A percentile compares a stretch with the other conserved stretches of the same genome.
Conservation (phyloP, 2,329 filamentous ascomycete genomes). For the Zymoseptoria brevis region DNA sequence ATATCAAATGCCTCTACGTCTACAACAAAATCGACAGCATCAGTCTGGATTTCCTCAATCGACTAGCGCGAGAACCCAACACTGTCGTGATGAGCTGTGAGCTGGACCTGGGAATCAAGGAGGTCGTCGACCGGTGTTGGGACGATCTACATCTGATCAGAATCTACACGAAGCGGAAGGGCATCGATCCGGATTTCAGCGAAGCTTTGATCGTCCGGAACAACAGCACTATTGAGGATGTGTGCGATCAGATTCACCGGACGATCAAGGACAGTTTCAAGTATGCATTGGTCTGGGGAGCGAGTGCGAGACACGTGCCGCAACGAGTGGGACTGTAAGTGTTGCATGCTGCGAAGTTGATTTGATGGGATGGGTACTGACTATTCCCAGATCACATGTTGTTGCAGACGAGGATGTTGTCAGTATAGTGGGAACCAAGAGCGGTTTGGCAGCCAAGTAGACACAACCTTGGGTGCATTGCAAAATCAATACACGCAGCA, state of each 20-base stretch:
- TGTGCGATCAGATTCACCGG: conserved; percentile 90
- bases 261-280: conserved; percentile 98
- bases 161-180: conserved; percentile 94
- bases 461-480: not conserved
- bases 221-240: conserved; percentile 87
- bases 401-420: conserved; percentile 66
- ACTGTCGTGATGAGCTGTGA: conserved; percentile 98
- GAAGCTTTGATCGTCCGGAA: conserved; percentile 89
- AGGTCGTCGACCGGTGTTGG: conserved; percentile 94
- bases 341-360: not conserved
- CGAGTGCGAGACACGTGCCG: conserved; percentile 87
- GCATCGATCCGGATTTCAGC: conserved; percentile 75
- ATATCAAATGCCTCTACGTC: conserved; percentile 89
- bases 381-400: conserved; percentile 49
- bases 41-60: conserved; percentile 85
- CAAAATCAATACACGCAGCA: not conserved
- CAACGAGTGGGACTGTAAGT: conserved; percentile 72
- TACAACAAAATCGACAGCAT: conserved; percentile 99
- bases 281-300: conserved; percentile 96
- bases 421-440: conserved; percentile 48
- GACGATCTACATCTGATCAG: conserved; percentile 82
- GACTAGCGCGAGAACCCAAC: conserved; percentile 82
- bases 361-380: not conserved
- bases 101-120: conserved; percentile 82
- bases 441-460: conserved; percentile 24